Evolutionary conservation across 495 filamentous ascomycete species (phyloP).

Genomic region (Penicillium nucicola): DNA sequence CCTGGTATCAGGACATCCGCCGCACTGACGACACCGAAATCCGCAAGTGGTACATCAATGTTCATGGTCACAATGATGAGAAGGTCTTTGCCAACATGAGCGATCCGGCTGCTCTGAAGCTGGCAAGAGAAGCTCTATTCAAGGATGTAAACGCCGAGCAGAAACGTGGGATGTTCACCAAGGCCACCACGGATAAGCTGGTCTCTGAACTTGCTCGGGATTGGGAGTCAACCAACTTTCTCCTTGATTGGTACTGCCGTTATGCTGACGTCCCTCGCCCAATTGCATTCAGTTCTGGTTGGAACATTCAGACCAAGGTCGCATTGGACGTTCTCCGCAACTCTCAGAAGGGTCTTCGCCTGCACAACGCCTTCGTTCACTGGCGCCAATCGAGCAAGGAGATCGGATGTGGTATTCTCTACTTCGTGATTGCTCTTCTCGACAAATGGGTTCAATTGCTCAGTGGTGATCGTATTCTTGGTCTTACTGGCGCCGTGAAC

Average conservation of each 20-base stretch:
- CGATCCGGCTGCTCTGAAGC: conserved; percentile 42
- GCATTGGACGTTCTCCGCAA: conserved; percentile 51
- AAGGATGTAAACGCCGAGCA: conserved; percentile 44
- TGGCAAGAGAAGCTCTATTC: conserved; percentile 46
- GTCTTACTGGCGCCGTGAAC: conserved; percentile 36
- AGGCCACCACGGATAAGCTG: conserved; percentile 39
- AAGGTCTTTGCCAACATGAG: conserved; percentile 36
- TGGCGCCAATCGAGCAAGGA: conserved; percentile 58
- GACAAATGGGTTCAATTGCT: conserved; percentile 59
- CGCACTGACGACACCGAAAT: conserved; percentile 48
- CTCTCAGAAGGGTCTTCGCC: conserved; percentile 54
- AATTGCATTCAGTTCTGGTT: conserved; percentile 57
- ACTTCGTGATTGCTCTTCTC: conserved; percentile 57
- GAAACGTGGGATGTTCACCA: conserved; percentile 38
- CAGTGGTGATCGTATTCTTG: conserved; percentile 42
- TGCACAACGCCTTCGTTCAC: conserved; percentile 62
- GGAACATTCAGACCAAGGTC: conserved; percentile 58
- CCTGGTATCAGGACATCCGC: conserved; percentile 46
- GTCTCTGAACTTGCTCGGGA: conserved; percentile 48
- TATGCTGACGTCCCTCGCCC: conserved; percentile 49
- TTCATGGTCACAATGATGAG: conserved; percentile 30
- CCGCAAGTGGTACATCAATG: conserved; percentile 44
- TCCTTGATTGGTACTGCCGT: conserved; percentile 58
- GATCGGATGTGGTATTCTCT: conserved; percentile 55
- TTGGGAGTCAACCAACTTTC: conserved; percentile 56